Evolutionary conservation across 129 eudicot species (phyloP), one percentile per base, ranked within the genome.

Genomic region (Dittrichia graveolens): DNA sequence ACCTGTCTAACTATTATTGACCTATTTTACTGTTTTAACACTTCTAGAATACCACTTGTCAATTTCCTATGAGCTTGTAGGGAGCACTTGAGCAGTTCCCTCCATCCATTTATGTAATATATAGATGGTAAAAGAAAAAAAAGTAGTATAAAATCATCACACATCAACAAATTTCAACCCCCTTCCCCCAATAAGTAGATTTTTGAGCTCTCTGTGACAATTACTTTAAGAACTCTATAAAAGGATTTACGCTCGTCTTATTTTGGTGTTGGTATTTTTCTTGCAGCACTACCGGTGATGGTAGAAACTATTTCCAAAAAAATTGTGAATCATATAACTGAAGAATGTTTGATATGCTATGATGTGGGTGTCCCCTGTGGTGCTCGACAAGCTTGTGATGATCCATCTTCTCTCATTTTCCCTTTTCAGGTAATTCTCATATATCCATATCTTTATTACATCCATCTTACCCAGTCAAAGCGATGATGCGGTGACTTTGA

Each of bases 301-400:
- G 83, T 88, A 50, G 97, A 94, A 74, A 88, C 93, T 13, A 89
- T 94, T 39, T 90, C 88, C 9, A 86, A 82, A 72, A 94, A 85
- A 79, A 94, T 94, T 24, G 69, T 80, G 77, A 86, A 85, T 79
- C 98, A 94, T 81, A 90, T 94, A 37, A 86, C 93, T 0, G 97
- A 94, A 54, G 89, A 85, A 60, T 94, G 98, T 83, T 93, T 94
- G 47, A 79, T 90, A 66, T 94, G 98, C 78, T 94, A 86, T 63
- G 97, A 94, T 75, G 85, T 74, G 66, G 98, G 97, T 6, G 78
- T 88, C 37, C 97, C 91, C 0, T 94, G 98, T 67, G 83, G 88
- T 84, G 98, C 97, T 82, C 92, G 96, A 72, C 95, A 85, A 76
- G 86, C 88, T 48, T 94, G 98, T 76, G 75, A 90, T 71, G 87